These are phyloP conservation scores for Lophiostoma macrostomum DNA, from an alignment of 495 filamentous ascomycete genomes.

Conservation along the genomic window DNA sequence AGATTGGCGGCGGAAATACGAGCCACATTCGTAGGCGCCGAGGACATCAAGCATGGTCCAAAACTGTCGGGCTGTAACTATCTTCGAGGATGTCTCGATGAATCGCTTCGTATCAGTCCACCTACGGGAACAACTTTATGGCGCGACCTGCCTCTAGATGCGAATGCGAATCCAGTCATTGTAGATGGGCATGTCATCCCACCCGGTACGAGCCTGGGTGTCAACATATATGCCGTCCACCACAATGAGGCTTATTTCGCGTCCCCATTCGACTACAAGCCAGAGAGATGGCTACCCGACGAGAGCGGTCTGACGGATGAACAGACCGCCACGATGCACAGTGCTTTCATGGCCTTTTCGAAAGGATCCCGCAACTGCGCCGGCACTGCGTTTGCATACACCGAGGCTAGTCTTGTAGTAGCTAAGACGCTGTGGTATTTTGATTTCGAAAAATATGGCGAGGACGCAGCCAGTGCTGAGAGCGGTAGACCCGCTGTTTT, in stretches of 20 bases:
- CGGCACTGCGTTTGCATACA: slow-evolving; percentile 27
- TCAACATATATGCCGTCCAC: slow-evolving; percentile 13
- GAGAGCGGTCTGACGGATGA: neutral
- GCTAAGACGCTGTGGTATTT: slow-evolving; percentile 22
- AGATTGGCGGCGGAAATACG: slow-evolving; percentile 53
- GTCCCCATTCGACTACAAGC: slow-evolving; percentile 43
- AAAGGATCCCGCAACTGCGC: slow-evolving; percentile 23
- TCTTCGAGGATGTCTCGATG: slow-evolving; percentile 54
- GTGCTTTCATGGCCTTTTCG: slow-evolving; percentile 26
- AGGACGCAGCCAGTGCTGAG: neutral
- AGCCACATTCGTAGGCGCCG: slow-evolving; percentile 45
- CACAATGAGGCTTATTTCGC: slow-evolving; percentile 18
- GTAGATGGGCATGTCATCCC: slow-evolving; percentile 18
- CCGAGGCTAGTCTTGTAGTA: slow-evolving; percentile 17
- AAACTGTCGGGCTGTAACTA: slow-evolving; percentile 50
- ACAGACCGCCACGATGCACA: neutral
- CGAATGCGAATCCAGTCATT: slow-evolving; percentile 41
- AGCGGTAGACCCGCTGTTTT: neutral
- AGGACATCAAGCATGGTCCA: slow-evolving; percentile 46
- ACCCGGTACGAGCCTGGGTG: slow-evolving; percentile 7
- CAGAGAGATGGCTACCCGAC: slow-evolving; percentile 53
- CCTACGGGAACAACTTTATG: slow-evolving; percentile 56
- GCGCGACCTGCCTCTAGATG: slow-evolving; percentile 51
- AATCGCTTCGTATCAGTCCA: slow-evolving; percentile 60
- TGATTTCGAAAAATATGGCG: slow-evolving; percentile 2